These are phyloP conservation scores for Escovopsis weberi DNA, from an alignment of 2,329 filamentous ascomycete genomes.

Conservation along the genomic window DNA sequence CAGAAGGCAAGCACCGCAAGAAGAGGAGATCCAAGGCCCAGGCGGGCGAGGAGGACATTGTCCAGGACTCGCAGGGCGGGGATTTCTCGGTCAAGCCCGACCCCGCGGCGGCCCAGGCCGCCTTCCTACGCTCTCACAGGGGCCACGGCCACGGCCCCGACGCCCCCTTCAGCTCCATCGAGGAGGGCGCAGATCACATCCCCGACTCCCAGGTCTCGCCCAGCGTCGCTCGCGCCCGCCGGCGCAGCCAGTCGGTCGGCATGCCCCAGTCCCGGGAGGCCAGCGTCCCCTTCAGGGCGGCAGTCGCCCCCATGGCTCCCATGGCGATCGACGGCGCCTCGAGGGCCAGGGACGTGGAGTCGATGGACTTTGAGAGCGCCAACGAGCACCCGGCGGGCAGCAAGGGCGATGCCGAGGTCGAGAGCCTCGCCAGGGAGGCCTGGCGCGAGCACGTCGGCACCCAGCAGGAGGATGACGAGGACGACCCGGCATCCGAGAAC, in stretches of 20 bases:
- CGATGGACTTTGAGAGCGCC: constrained; percentile 4
- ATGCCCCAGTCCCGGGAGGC: constrained; percentile 14
- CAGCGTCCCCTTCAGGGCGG: constrained; percentile 7
- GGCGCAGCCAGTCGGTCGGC: constrained; percentile 13
- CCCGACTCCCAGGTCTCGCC: constrained; percentile 14
- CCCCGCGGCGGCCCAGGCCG: neutral
- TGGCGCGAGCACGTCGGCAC: constrained; percentile 20
- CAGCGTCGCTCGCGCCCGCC: constrained; percentile 13
- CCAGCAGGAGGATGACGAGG: constrained; percentile 9
- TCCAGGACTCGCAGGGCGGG: constrained; percentile 7
- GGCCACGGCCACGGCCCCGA: constrained; percentile 1
- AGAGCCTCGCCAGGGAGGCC: constrained; percentile 19
- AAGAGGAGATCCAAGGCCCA: constrained; percentile 16
- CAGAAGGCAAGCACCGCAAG: constrained; percentile 19
- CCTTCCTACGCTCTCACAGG: constrained; percentile 6
- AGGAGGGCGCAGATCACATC: constrained; percentile 9
- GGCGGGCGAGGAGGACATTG: constrained; percentile 8
- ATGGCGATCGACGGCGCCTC: constrained; percentile 5
- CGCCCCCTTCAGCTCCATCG: constrained; percentile 7
- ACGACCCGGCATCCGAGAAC: constrained; percentile 1
- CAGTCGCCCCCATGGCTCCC: constrained; percentile 8
- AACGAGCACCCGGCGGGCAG: neutral
- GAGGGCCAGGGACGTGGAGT: constrained; percentile 4
- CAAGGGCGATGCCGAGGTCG: constrained; percentile 10
- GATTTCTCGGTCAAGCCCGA: constrained; percentile 1